Evolutionary conservation across 2,329 filamentous ascomycete genomes (phyloP).

Genomic region (Fusarium lateritium): DNA sequence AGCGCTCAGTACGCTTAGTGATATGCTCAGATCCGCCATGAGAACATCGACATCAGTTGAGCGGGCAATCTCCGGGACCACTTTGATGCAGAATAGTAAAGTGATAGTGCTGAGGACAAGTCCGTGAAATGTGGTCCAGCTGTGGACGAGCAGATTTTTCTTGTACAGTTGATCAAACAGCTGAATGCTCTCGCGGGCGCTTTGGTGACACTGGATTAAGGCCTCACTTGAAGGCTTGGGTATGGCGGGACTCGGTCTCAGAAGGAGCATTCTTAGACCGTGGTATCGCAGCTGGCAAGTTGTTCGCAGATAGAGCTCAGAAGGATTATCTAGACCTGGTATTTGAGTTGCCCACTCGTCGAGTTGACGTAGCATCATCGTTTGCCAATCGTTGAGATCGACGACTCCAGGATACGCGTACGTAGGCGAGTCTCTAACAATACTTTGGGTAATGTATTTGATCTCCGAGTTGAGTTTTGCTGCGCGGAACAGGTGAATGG

Average conservation of each 20-base stretch:
- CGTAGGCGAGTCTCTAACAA: slow-evolving; percentile 61
- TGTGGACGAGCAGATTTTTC: slow-evolving; percentile 61
- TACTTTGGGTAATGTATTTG: slow-evolving; percentile 69
- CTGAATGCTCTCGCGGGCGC: slow-evolving; percentile 58
- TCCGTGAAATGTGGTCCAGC: slow-evolving; percentile 64
- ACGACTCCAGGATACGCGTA: slow-evolving; percentile 65
- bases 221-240: slow-evolving; percentile 60
- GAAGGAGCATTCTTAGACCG: slow-evolving; percentile 62
- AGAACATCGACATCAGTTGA: slow-evolving; percentile 57
- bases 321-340: slow-evolving; percentile 44
- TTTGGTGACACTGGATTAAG: slow-evolving; percentile 60
- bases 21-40: slow-evolving; percentile 58
- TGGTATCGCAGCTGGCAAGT: slow-evolving; percentile 64
- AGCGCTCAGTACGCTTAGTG: slow-evolving; percentile 64
- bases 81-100: slow-evolving; percentile 66
- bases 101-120: slow-evolving; percentile 64
- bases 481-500: slow-evolving; percentile 65
- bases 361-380: slow-evolving; percentile 57
- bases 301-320: slow-evolving; percentile 45
- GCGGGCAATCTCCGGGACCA: slow-evolving; percentile 58
- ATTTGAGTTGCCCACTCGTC: slow-evolving; percentile 58
- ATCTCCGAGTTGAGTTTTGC: slow-evolving; percentile 68
- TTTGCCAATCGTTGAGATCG: slow-evolving; percentile 64
- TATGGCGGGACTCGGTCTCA: slow-evolving; percentile 67
- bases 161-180: slow-evolving; percentile 61